These are phyloP conservation scores for Arabidopsis arenosa DNA, from an alignment of 345 rosid species.

Conservation along the genomic window DNA sequence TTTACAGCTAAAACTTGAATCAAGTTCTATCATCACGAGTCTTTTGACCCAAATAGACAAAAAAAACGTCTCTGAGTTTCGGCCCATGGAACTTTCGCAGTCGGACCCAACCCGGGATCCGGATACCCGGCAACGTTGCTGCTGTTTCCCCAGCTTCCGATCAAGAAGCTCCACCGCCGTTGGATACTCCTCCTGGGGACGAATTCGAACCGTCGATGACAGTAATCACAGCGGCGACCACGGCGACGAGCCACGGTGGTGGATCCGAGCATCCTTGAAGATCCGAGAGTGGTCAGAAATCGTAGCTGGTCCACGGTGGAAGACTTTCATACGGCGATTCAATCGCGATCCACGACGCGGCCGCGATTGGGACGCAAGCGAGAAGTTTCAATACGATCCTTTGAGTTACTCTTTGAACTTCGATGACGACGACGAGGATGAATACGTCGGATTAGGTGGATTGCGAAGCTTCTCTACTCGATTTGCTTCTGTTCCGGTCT, in stretches of 20 bases:
- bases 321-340: constrained; percentile 88
- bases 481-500: constrained; percentile 57
- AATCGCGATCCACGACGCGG: constrained; percentile 58
- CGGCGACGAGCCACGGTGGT: constrained; percentile 49
- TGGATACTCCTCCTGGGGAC: constrained; percentile 62
- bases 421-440: constrained; percentile 59
- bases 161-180: constrained; percentile 49
- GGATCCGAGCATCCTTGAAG: constrained; percentile 61
- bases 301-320: constrained; percentile 97
- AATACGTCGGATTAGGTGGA: constrained; percentile 47
- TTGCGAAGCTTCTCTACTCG: constrained; percentile 69
- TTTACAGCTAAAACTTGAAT: constrained; percentile 11
- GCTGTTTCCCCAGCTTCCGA: constrained; percentile 66
- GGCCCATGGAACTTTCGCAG: constrained; percentile 31
- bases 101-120: constrained; percentile 37
- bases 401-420: constrained; percentile 85
- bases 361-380: constrained; percentile 52
- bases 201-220: constrained; percentile 42
- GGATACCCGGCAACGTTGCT: constrained; percentile 49
- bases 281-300: constrained; percentile 93
- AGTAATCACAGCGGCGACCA: constrained; percentile 42
- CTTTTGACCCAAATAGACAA: constrained; percentile 1
- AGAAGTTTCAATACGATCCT: constrained; percentile 82
- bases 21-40: constrained; percentile 10
- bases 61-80: neutral